Evolutionary conservation across 306 rosid genomes (phyloP).

Genomic region (Quercus ilex): DNA sequence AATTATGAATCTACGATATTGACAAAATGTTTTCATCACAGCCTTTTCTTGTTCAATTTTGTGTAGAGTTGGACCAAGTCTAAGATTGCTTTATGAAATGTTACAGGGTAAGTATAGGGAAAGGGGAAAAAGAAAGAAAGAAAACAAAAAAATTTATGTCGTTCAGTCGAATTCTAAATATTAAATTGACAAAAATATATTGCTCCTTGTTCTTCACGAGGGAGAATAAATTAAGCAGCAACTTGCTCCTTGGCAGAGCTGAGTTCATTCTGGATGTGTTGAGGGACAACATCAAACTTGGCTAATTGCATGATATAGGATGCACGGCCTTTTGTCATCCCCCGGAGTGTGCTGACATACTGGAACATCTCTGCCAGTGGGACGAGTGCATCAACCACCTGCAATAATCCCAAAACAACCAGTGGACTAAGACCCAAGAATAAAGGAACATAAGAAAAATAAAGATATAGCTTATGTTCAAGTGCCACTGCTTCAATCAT

Average conservation of each 20-base stretch:
- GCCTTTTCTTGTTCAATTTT: neutral
- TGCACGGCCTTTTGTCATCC: slow-evolving; percentile 99
- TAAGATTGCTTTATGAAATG: neutral
- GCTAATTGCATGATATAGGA: slow-evolving; percentile 92
- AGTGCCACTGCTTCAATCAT: neutral
- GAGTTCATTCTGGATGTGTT: slow-evolving; percentile 88
- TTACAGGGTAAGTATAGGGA: neutral
- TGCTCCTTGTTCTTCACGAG: slow-evolving; percentile 8
- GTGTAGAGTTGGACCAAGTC: neutral
- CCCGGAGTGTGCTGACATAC: slow-evolving; percentile 86
- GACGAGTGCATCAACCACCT: slow-evolving; percentile 88
- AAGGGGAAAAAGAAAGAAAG: neutral
- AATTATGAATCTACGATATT: neutral
- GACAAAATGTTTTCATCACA: neutral
- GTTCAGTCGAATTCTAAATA: slow-evolving; percentile 1
- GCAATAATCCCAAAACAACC: slow-evolving; percentile 19
- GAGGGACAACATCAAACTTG: slow-evolving; percentile 91
- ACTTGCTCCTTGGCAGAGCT: slow-evolving; percentile 71
- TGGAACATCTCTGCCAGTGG: slow-evolving; percentile 99
- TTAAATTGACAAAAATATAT: slow-evolving; percentile 7
- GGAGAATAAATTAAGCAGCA: slow-evolving; percentile 54
- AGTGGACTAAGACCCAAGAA: neutral
- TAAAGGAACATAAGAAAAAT: neutral
- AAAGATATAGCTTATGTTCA: neutral
- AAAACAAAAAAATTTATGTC: neutral